Percentiles rank a stretch among this genome's conserved stretches.
phyloP scores from a whole-genome alignment of 306 rosid genomes.

The Arachis stenosperma region DNA sequence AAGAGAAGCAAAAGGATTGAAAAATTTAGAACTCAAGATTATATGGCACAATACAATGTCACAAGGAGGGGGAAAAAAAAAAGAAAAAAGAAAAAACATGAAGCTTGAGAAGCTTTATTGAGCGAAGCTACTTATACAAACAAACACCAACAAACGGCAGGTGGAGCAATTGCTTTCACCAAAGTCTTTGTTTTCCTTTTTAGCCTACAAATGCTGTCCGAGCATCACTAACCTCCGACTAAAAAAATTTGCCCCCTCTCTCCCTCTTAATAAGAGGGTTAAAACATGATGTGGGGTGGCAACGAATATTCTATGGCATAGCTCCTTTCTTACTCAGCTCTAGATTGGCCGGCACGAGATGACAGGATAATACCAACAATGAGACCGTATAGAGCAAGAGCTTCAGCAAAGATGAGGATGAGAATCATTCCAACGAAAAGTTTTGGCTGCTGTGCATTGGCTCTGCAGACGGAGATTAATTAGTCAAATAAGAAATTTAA shows the following conservation, averaged over 20 bases:
- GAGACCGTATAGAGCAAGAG: constrained; percentile 83
- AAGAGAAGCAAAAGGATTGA: neutral
- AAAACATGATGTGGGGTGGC: constrained; percentile 37
- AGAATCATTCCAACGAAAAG: constrained; percentile 92
- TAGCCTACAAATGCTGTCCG: constrained; percentile 44
- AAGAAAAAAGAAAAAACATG: constrained; percentile 18
- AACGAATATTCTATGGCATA: constrained; percentile 55
- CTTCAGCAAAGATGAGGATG: constrained; percentile 86
- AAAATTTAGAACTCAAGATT: constrained; percentile 25
- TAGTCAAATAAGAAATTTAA: constrained; percentile 26
- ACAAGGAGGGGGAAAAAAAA: constrained; percentile 19
- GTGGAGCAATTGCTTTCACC: constrained; percentile 45
- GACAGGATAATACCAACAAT: constrained; percentile 87
- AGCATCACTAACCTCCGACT: constrained; percentile 47
- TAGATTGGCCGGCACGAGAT: constrained; percentile 89
- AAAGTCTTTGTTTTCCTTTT: constrained; percentile 28
- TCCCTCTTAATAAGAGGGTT: constrained; percentile 44
- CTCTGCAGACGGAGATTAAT: constrained; percentile 57
- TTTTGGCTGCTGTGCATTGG: constrained; percentile 90
- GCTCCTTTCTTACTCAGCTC: constrained; percentile 65
- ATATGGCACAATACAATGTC: constrained; percentile 37
- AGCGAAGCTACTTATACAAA: constrained; percentile 57
- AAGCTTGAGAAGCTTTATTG: constrained; percentile 61
- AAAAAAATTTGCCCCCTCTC: constrained; percentile 37
- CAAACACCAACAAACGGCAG: constrained; percentile 47